These are phyloP conservation scores for Lasiodiplodia gonubiensis DNA, from an alignment of 2,329 filamentous ascomycete genomes.

Conservation along the genomic window DNA sequence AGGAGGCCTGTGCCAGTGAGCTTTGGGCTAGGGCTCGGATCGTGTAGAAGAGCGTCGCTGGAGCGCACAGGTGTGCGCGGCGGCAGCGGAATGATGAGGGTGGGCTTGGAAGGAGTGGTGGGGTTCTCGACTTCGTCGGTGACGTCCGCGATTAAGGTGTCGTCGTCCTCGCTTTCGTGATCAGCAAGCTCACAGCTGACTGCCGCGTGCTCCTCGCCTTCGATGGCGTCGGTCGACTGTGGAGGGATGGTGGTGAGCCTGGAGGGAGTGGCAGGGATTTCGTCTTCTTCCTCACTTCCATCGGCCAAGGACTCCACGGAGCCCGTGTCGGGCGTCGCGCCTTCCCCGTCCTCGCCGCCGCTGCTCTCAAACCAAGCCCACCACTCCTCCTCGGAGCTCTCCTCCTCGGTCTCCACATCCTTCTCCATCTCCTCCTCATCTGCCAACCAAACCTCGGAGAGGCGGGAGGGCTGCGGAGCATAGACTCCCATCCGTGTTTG, in stretches of 20 bases:
- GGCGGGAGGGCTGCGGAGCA: not conserved
- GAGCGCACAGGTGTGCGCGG: not conserved
- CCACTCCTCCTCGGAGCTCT: conserved; percentile 3
- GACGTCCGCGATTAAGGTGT: not conserved
- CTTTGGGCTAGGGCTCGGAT: not conserved
- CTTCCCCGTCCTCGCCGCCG: not conserved
- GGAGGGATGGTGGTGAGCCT: too few species aligned
- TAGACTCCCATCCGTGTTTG: not conserved
- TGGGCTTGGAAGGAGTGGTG: not conserved
- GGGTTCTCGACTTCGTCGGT: not conserved
- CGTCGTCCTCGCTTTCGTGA: not conserved
- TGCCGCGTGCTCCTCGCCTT: too few species aligned
- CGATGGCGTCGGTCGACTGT: too few species aligned
- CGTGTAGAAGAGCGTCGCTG: not conserved
- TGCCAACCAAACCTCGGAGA: not conserved
- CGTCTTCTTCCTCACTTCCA: not conserved
- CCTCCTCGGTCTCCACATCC: not conserved
- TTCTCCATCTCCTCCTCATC: not conserved
- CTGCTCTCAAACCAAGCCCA: conserved; percentile 1
- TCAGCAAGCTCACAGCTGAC: too few species aligned
- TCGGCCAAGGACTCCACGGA: conserved; percentile 1
- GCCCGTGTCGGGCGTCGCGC: not conserved
- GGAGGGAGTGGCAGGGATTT: not conserved
- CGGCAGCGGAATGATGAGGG: not conserved
- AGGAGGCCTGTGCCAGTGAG: not conserved